Evolutionary conservation across 2,329 filamentous ascomycete species (phyloP), one percentile per base, ranked within the genome.

Genomic region (Phyllosticta capitalensis): DNA sequence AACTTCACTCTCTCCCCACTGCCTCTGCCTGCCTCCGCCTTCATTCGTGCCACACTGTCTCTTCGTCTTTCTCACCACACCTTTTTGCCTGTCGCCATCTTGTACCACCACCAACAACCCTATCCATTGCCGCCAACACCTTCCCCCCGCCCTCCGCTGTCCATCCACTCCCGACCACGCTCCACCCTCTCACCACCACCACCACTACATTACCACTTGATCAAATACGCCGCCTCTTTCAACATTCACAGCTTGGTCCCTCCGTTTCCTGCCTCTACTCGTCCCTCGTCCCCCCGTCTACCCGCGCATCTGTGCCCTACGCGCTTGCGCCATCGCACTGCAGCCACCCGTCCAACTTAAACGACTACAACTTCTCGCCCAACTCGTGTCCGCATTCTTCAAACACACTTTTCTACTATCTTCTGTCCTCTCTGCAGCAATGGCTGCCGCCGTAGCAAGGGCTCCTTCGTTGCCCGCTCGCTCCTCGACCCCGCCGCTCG

Each of bases 401-500:
- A 30, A 33, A 26, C 52, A 26, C 45, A 2, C 45, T n/a, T 5
- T 5, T 48, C 52, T 22, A n/a, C 9, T 9, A 51, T 58, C 56
- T 14, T 33, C 52, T 49, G 51, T 22, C 52, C 52, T 38, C 49
- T 24, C 49, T 9, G 21, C 33, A n/a, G 45, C 53, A 55, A 78
- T 78, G 75, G 75, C 76, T 61, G 72, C 76, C 61, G 68, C 73
- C 55, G 71, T 76, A 57, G 74, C 74, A 54, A 68, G 73, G 62
- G 68, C 70, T 20, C 70, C 71, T 56, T 64, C 70, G 53, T 68
- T 74, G 62, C 68, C 68, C 30, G 63, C 63, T 51, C 69, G 72
- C 48, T 71, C 72, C 28, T 68, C 74, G 20, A 76, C 74, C 30
- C 73, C 83, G 52, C 79, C 81, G 38, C 73, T 86, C 61, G 81